Evolutionary conservation across 2,329 filamentous ascomycete genomes (phyloP), one percentile per base, ranked within the genome.

Genomic region (Penicillium concentricum): DNA sequence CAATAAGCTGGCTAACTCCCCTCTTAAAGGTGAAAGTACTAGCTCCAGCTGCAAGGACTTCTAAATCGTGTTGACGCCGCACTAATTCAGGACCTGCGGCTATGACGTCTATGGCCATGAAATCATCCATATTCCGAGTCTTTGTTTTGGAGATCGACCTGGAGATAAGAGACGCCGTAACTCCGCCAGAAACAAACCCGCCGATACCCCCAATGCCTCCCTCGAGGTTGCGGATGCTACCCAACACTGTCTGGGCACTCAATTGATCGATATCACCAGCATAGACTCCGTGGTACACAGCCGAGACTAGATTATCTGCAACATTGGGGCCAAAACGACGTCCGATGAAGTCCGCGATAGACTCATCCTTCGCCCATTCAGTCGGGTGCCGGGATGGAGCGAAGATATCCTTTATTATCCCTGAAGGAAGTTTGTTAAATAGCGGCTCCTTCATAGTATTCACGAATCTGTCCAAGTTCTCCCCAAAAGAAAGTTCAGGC

Each of bases 261-360:
- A 97, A 79, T 69, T 88, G 82, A 71, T 90, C 86, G 46, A 96
- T 85, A 74, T 97, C 90, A 5, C 94, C 94, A 22, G 92, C 94
- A 73, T 95, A 96, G 57, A 97, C 91, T 41, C 94, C 94, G 73
- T 97, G 94, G 51, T 91, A 74, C 2, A 86, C 70, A 1, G 87
- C 91, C 5, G 91, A 96, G 7, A 86, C 75, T 18, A 96, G 52
- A 66, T 95, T 92, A 64, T 94, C 81, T 15, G 85, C 85, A 7
- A 89, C 61, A 34, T 78, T 72, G 22, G 80, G 77, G 42, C 81
- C 79, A 16, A 87, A 71, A 8, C 84, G 74, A 30, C 85, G 77
- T 2, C 76, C 73, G 8, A 91, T 70, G 69, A 88, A 93, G 1
- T 82, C 80, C 30, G 83, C 87, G n/a, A 94, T 77, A 1, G 89